Conservation (phyloP, 805 yeast genomes). For the Yamadazyma olivae region DNA sequence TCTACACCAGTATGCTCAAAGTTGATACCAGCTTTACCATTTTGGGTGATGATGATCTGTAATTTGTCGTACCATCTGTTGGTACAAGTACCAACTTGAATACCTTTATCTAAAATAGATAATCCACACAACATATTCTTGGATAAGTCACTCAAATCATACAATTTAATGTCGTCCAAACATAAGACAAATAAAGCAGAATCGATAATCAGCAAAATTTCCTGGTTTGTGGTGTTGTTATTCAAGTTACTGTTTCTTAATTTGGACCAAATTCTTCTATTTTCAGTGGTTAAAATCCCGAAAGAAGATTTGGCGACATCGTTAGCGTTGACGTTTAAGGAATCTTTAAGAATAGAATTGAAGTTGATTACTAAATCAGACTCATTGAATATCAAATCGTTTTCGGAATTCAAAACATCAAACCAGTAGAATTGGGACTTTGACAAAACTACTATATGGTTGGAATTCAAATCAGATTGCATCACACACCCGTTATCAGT, state of each 20-base stretch:
- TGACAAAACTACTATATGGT: conserved; percentile 78
- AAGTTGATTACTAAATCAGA: conserved; percentile 73
- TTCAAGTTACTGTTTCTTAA: conserved; percentile 51
- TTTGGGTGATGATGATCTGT: conserved; percentile 81
- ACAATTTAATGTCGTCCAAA: conserved; percentile 71
- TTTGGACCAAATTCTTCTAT: conserved; percentile 82
- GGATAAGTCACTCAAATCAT: conserved; percentile 61
- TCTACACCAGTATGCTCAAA: conserved; percentile 95
- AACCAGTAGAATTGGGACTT: conserved; percentile 94
- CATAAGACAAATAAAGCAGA: conserved; percentile 80
- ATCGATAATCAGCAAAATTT: conserved; percentile 73
- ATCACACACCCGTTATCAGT: conserved; percentile 75
- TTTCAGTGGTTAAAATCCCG: conserved; percentile 89
- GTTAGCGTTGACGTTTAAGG: conserved; percentile 46
- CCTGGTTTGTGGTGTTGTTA: conserved; percentile 55
- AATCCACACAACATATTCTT: conserved; percentile 88
- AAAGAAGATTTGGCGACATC: conserved; percentile 76
- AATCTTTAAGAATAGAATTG: conserved; percentile 73
- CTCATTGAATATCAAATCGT: conserved; percentile 71
- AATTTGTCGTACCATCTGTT: conserved; percentile 94
- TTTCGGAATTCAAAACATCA: conserved; percentile 75
- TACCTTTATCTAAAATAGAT: conserved; percentile 73
- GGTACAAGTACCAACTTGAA: conserved; percentile 91
- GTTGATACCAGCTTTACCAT: conserved; percentile 90
- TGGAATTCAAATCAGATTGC: conserved; percentile 74